Base-by-base conservation (phyloP, 2,329 filamentous ascomycete species). In the Aureobasidium sp. region DNA sequence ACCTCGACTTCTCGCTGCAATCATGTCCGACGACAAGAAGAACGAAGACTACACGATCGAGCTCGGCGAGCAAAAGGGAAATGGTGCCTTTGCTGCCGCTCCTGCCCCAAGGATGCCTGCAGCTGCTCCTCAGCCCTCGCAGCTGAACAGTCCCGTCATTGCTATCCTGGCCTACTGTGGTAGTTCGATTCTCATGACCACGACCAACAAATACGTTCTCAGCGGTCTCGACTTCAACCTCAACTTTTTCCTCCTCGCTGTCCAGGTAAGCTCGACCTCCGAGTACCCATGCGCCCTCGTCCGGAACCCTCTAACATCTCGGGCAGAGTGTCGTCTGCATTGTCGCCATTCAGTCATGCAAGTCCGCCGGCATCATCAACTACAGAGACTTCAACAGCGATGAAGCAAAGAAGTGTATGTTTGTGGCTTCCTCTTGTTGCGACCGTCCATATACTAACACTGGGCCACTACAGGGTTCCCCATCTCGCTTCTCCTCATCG, bases 161-260 rank as follows among this genome's bases (percentile, higher is more conserved):
- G 91, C 93, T 26, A 89, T 99, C 69, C 73, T 96, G 67, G 86
- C 90, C 53, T 99, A 99, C 81, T 99, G 94, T 77, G 81, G 89
- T 70, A 90, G 93, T 59, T 97, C 92, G n/a, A 99, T 99, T 73
- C 84, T 93, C 75, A 99, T 99, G 94, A 99, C 94, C 8, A 90
- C 97, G n/a, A 94, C 95, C 75, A 99, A 99, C 80, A 99, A 99
- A 82, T 99, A 95, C 75, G 92, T 97, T 66, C 85, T 99, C 51
- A 97, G 91, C 8, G 94, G 94, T 64, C 82, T 84, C 57, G 84
- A 88, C 68, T 99, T 95, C 84, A 99, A 99, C 78, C 79, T 99
- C 70, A 96, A 96, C 78, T 96, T 97, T 77, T 90, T 99, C 78
- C 88, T 97, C 70, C 84, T 99, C 64, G 88, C 86, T 65, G 83